Evolutionary conservation across 1,284 basidiomycete species (phyloP).

Genomic region (Tylopilus sp.): DNA sequence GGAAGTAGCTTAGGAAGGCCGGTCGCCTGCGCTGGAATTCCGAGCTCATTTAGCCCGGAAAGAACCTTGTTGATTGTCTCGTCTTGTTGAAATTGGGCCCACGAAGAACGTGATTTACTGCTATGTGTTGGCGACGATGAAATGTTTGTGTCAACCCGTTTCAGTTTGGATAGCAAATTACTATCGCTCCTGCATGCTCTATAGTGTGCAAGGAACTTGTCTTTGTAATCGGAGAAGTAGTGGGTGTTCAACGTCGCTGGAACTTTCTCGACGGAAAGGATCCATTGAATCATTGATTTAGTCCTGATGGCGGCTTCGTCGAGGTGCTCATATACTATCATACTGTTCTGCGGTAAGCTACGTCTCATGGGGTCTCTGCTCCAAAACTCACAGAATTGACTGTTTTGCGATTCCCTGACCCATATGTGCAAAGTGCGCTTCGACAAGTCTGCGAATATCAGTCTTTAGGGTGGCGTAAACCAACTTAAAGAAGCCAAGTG

Average conservation of each 20-base stretch:
- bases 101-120: no score
- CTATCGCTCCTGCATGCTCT: neutral
- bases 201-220: neutral
- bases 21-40: neutral
- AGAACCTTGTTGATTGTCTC: neutral
- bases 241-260: neutral
- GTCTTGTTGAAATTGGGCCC: no score
- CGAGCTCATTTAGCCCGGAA: neutral
- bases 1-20: neutral
- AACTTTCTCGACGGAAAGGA: neutral
- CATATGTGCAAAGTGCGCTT: constrained; percentile 63
- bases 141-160: no score
- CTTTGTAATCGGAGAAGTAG: neutral
- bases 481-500: constrained; percentile 55
- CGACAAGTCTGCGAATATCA: constrained; percentile 53
- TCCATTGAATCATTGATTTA: neutral
- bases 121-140: no score
- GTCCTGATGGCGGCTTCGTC: neutral
- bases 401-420: constrained; percentile 62
- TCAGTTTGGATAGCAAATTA: no score
- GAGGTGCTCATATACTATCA: neutral
- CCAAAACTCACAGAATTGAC: no score
- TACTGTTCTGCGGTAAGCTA: no score
- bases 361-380: no score
- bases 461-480: constrained; percentile 51